Base-by-base conservation (phyloP, 2,329 filamentous ascomycete genomes). In the Davidsoniella virescens region DNA sequence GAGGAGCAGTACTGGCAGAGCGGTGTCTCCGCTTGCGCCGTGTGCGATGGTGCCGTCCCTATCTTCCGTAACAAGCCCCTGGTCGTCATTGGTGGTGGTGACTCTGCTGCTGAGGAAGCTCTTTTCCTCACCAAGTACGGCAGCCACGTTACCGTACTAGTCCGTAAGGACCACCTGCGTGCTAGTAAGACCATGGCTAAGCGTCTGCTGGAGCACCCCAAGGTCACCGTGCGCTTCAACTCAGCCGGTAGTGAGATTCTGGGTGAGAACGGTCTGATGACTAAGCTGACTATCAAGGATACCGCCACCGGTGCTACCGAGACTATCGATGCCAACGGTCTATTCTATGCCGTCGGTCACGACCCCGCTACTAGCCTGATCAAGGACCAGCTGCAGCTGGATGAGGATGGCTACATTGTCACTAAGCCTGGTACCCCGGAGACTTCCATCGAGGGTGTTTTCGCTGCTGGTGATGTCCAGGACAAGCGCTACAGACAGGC, bases 401-500 rank as follows among this genome's bases (percentile, higher is more conserved):
- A 98, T 61, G 75, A 77, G 55, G 90, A 98, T 56, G 87, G 87
- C 18, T 98, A 98, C 67, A 78, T 98, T 53, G 65, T 87, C 59
- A 98, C 92, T 51, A 78, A 83, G 65, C 84, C 92, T 3, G 93
- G 92, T 51, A 90, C 87, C 43, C 87, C 87, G 53, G 73, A 83
- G 61, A 98, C 92, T 44, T 94, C 79, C 66, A 67, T 95, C 5
- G 78, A 87, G 62, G 92, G 92, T 64, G 87, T 98, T 17, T 98
- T 95, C 63, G 92, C 92, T 37, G 92, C 90, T 8, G 92, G 92
- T 56, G 92, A 98, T 63, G 93, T 98, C 8, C 92, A 98, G 71
- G 93, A 98, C 65, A 98, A 96, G 81, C 80, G 82, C 63, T 98
- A 98, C 67, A 79, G 92, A 64, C 92, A 98, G 71, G 92, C 92